These are phyloP conservation scores for Aspergillus hortae DNA, from an alignment of 2,329 filamentous ascomycete species.

Conservation along the genomic window DNA sequence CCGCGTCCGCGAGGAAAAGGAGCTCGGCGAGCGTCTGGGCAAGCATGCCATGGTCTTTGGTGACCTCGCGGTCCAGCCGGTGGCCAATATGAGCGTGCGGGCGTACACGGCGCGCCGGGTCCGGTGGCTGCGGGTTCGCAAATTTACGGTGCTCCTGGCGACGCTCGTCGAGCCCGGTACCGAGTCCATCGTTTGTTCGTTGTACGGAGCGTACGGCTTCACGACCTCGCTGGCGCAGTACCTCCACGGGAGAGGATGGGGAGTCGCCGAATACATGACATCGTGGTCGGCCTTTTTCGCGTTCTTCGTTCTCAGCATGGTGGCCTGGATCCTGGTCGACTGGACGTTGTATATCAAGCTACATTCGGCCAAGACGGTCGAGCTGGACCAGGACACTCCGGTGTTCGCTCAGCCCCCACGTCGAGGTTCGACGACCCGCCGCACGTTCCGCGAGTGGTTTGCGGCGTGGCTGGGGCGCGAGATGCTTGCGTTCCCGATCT, in stretches of 20 bases:
- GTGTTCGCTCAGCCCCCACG: slow-evolving; percentile 60
- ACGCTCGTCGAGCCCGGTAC: slow-evolving; percentile 91
- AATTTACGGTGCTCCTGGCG: slow-evolving; percentile 86
- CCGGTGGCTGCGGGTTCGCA: slow-evolving; percentile 87
- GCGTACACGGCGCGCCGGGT: slow-evolving; percentile 79
- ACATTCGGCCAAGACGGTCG: slow-evolving; percentile 68
- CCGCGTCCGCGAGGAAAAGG: slow-evolving; percentile 33
- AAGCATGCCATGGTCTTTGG: slow-evolving; percentile 84
- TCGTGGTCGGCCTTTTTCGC: slow-evolving; percentile 65
- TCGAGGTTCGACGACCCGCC: slow-evolving; percentile 39
- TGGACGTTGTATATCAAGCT: slow-evolving; percentile 69
- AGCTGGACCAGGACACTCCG: slow-evolving; percentile 69
- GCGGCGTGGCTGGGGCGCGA: slow-evolving; percentile 83
- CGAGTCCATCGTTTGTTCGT: slow-evolving; percentile 78
- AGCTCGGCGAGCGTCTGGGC: slow-evolving; percentile 47
- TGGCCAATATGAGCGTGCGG: slow-evolving; percentile 71
- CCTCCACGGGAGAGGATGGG: slow-evolving; percentile 45
- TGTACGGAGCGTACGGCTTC: slow-evolving; percentile 73
- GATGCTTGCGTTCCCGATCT: slow-evolving; percentile 77
- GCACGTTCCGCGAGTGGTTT: slow-evolving; percentile 68
- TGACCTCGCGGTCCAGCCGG: slow-evolving; percentile 86
- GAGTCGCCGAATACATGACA: slow-evolving; percentile 49
- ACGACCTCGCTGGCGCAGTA: slow-evolving; percentile 63
- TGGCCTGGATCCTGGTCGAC: slow-evolving; percentile 71
- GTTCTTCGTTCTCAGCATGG: slow-evolving; percentile 65